Conservation (phyloP, 306 rosid genomes). For the Spatholobus suberectus region DNA sequence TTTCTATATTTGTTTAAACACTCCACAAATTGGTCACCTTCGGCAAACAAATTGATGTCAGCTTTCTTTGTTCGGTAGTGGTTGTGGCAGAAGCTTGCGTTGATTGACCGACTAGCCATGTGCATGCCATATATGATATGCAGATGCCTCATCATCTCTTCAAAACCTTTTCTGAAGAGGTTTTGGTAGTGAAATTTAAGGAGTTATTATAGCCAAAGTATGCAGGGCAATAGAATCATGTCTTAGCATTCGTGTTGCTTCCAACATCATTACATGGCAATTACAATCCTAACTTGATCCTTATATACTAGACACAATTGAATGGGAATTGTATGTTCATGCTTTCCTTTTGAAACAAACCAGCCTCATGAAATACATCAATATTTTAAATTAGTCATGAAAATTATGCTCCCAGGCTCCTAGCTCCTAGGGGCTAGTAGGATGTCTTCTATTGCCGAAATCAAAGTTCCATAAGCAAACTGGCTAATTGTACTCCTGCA, state of each 20-base stretch:
- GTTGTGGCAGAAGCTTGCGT: not conserved
- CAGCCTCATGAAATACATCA: not conserved
- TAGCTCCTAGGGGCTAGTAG: not conserved
- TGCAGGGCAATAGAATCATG: not conserved
- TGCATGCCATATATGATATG: not conserved
- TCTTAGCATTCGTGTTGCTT: not conserved
- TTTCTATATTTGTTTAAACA: not conserved
- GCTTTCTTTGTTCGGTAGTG: not conserved
- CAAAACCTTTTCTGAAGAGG: not conserved
- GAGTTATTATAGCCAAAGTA: not conserved
- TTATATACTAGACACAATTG: slow-evolving; percentile 45
- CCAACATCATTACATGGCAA: not conserved
- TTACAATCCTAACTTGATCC: not conserved
- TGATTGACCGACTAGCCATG: not conserved
- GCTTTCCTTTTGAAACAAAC: not conserved
- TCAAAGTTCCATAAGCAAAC: not conserved
- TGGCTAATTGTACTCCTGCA: not conserved
- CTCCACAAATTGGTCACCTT: not conserved
- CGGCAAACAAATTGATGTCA: not conserved
- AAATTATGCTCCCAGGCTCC: not conserved
- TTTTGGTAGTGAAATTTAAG: not conserved
- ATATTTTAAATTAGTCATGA: not conserved
- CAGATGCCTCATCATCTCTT: not conserved
- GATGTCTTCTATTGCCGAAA: not conserved
- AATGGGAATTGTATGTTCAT: slow-evolving; percentile 32